Conservation (phyloP, 164 flowering plant species). For the Berberis vulgaris region DNA sequence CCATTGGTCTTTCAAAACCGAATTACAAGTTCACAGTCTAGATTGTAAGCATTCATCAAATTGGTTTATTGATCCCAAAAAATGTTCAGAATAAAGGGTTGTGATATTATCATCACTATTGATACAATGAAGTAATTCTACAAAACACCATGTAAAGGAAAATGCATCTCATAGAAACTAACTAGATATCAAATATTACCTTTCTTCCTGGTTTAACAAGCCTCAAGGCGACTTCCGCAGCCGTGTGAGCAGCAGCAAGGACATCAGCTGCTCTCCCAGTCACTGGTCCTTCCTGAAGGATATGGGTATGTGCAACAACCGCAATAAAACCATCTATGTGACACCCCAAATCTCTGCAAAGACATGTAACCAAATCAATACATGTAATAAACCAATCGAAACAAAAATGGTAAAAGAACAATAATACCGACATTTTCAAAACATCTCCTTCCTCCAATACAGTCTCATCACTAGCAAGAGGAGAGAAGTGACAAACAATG, state of each 20-base stretch:
- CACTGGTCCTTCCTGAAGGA: conserved; percentile 73
- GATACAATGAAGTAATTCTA: neutral
- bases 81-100: no score
- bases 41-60: no score
- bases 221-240: conserved; percentile 91
- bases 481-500: conserved; percentile 85
- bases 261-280: conserved; percentile 92
- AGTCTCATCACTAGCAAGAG: conserved; percentile 78
- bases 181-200: conserved; percentile 25
- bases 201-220: conserved; percentile 88
- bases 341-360: conserved; percentile 84
- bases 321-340: conserved; percentile 96
- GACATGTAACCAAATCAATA: conserved; percentile 1
- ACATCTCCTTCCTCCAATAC: conserved; percentile 75
- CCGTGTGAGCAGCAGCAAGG: conserved; percentile 86
- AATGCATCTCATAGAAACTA: neutral
- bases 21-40: no score
- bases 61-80: no score
- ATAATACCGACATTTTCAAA: conserved; percentile 56
- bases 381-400: neutral
- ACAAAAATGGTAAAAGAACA: neutral
- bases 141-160: neutral
- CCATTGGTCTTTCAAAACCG: no score
- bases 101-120: neutral
- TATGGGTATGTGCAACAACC: conserved; percentile 85